A percentile compares a stretch with the other conserved stretches of the same genome.
Conservation (phyloP, 768 basidiomycete genomes). For the Lactarius trivialis region DNA sequence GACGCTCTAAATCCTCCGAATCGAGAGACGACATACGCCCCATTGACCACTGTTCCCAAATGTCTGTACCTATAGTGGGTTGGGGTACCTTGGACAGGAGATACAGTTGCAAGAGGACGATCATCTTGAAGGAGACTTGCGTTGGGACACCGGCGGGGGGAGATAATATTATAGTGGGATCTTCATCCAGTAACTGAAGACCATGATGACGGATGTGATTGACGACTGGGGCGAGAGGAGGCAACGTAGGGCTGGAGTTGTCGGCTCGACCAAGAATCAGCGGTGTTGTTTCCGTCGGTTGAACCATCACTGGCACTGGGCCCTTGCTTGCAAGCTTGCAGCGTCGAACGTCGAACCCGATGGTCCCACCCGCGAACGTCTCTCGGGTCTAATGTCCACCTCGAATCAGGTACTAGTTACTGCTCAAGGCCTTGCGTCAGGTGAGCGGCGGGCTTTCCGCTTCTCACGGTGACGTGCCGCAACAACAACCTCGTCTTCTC, state of each 20-base stretch:
- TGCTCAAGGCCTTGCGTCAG: constrained; percentile 58
- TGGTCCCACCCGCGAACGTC: constrained; percentile 26
- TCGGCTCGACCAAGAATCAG: constrained; percentile 3
- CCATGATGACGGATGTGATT: constrained; percentile 25
- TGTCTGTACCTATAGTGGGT: constrained; percentile 23
- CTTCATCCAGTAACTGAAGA: constrained; percentile 7
- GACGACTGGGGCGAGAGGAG: constrained; percentile 12
- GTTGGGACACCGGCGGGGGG: not conserved
- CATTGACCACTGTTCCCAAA: constrained; percentile 41
- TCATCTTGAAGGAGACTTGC: constrained; percentile 17
- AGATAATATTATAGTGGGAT: not conserved
- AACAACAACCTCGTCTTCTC: not conserved
- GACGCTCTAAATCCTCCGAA: constrained; percentile 31
- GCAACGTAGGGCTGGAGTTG: not conserved
- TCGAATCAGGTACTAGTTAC: constrained; percentile 64
- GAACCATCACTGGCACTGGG: not conserved
- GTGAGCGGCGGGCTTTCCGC: too few species aligned
- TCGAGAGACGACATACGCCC: constrained; percentile 26
- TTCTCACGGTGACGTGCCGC: too few species aligned
- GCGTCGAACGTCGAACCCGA: too few species aligned
- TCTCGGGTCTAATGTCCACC: constrained; percentile 45
- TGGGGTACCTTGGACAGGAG: constrained; percentile 4
- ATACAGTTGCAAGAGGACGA: constrained; percentile 26
- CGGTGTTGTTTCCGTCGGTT: constrained; percentile 20
- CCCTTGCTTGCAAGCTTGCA: not conserved